These are phyloP conservation scores for Pythium plurisporium DNA, from an alignment of 352 stramenopile genomes.

Conservation along the genomic window DNA sequence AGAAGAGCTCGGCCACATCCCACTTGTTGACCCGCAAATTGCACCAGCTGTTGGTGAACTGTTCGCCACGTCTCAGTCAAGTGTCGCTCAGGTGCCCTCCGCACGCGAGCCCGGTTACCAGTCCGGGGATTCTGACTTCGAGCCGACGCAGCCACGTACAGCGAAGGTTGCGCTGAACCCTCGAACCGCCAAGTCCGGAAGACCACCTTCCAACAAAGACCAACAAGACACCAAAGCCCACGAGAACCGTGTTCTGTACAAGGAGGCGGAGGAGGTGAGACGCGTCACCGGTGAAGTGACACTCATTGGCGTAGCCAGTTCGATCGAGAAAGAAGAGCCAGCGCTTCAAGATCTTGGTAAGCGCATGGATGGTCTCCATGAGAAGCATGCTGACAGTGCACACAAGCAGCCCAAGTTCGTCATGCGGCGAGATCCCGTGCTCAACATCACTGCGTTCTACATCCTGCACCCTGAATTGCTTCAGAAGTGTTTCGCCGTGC, in stretches of 20 bases:
- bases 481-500: slow-evolving; percentile 66
- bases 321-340: not conserved
- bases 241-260: not conserved
- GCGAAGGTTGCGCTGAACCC: not conserved
- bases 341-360: not conserved
- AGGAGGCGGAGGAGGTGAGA: not conserved
- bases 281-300: not conserved
- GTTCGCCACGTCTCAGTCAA: no score
- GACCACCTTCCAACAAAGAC: not conserved
- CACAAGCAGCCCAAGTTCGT: not conserved
- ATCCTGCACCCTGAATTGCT: not conserved
- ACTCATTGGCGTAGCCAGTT: not conserved
- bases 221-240: not conserved
- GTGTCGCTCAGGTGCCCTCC: no score
- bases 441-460: not conserved
- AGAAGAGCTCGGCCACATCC: not conserved
- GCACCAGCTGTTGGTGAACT: no score
- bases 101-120: no score
- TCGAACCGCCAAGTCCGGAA: not conserved
- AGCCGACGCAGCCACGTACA: not conserved
- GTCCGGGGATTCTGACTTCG: slow-evolving; percentile 6
- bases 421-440: not conserved
- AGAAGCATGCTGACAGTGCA: not conserved
- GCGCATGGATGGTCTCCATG: not conserved
- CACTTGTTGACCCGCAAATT: not conserved